Base-by-base conservation (phyloP, 257 asterid genomes). In the Fraxinus quadrangulata region DNA sequence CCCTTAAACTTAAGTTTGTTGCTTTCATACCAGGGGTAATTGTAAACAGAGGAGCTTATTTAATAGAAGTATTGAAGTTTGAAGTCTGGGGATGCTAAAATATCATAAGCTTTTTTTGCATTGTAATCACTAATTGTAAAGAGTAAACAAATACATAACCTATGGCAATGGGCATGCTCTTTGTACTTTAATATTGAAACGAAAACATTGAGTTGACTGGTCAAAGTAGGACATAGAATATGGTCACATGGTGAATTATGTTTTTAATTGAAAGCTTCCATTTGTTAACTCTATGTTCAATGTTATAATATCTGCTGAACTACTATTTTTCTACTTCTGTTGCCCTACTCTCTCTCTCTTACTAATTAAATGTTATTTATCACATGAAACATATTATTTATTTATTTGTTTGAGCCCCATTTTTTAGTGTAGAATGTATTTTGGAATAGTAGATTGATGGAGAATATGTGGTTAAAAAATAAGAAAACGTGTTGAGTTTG, bases 31-130 rank as follows among this genome's bases (percentile, higher is more conserved):
- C 76, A 45, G 33, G 36, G 37, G 67, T n/a, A 49, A 51, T 36
- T 40, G 26, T 21, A 61, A 47, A n/a, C 13, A 8, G 37, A 49
- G 36, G 75, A 54, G 28, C 37, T 37, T 66, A 13, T 72, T 71
- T 45, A 63, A 63, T 67, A 30, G 11, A 5, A 42, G 28, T 66
- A 63, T 73, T 63, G 42, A 19, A 54, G 45, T 34, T 28, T 47
- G 47, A 33, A 8, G 67, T 24, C 47, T 45, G 14, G 11, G 24
- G 79, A 79, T 69, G 66, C 70, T 54, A 36, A 59, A 28, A 68
- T 56, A 45, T 31, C 34, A 23, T 42, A 2, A 12, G 51, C 51
- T 39, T 3, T 21, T 51, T 51, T 8, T 4, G 63, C 63, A 51
- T 19, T 4, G 23, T 42, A 56, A 6, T n/a, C 28, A n/a, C 9